Conservation (phyloP, 2,329 filamentous ascomycete genomes). For the Aspergillus pseudonomiae region DNA sequence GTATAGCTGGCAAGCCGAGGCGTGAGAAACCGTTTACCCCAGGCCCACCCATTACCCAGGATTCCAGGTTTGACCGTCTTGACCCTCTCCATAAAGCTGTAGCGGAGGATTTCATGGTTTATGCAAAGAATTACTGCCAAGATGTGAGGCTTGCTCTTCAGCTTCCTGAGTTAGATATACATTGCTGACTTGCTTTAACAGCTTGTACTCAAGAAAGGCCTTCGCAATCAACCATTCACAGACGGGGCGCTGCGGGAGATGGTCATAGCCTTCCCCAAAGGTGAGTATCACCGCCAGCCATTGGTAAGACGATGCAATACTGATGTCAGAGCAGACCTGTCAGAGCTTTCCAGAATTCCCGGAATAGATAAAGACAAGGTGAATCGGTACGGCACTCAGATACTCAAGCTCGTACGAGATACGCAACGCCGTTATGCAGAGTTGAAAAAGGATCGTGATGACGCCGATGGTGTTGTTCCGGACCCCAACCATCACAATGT, state of each 20-base stretch:
- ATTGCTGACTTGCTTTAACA: conserved; percentile 25
- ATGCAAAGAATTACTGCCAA: conserved; percentile 48
- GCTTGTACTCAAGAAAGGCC: conserved; percentile 47
- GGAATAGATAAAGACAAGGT: conserved; percentile 51
- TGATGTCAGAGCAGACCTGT: conserved; percentile 34
- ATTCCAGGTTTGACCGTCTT: conserved; percentile 45
- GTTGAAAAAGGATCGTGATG: conserved; percentile 46
- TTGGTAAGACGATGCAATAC: neutral
- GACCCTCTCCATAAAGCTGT: conserved; percentile 48
- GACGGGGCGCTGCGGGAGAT: conserved; percentile 52
- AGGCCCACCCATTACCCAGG: conserved; percentile 52
- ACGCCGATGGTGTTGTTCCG: conserved; percentile 52
- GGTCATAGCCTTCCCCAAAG: conserved; percentile 50
- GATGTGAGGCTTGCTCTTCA: conserved; percentile 35
- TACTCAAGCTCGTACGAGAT: conserved; percentile 46
- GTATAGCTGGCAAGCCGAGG: conserved; percentile 36
- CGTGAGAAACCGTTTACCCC: conserved; percentile 32
- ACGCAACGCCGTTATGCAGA: conserved; percentile 46
- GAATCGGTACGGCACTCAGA: conserved; percentile 45
- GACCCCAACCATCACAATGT: conserved; percentile 52
- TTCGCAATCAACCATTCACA: conserved; percentile 51
- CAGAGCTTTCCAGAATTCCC: conserved; percentile 43
- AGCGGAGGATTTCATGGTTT: conserved; percentile 51
- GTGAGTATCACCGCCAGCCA: conserved; percentile 26
- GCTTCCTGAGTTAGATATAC: neutral